phyloP scores from a whole-genome alignment of 805 yeast genomes.

The Myxozyma lipomycoides region DNA sequence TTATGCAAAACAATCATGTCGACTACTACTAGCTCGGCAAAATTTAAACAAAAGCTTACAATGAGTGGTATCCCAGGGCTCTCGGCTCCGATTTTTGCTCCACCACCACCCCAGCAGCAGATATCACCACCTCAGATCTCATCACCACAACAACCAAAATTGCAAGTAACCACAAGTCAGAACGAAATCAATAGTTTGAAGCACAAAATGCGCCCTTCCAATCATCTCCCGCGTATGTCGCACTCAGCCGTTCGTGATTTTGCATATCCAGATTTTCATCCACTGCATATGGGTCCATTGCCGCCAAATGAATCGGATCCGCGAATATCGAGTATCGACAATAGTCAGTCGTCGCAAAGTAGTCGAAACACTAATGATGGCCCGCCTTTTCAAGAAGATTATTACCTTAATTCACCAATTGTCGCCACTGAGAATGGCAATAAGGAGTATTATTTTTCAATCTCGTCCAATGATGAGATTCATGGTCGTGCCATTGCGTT shows the following conservation, averaged over 20 bases:
- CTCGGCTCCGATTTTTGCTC: neutral
- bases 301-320: slow-evolving; percentile 24
- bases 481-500: slow-evolving; percentile 74
- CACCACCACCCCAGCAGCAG: neutral
- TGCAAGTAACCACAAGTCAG: neutral
- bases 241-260: slow-evolving; percentile 55
- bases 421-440: slow-evolving; percentile 13
- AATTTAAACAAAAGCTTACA: neutral
- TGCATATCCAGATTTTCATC: slow-evolving; percentile 69
- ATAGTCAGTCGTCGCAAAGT: neutral
- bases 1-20: neutral
- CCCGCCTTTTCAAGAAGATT: slow-evolving; percentile 41
- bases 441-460: slow-evolving; percentile 36
- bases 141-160: neutral
- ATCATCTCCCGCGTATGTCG: neutral
- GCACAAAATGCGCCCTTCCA: neutral
- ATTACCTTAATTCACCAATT: slow-evolving; percentile 34
- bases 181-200: too few species aligned
- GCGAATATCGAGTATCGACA: neutral
- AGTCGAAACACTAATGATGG: slow-evolving; percentile 28
- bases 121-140: neutral
- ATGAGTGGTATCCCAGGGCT: neutral
- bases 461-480: slow-evolving; percentile 39
- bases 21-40: slow-evolving; percentile 2
- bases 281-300: slow-evolving; percentile 62